Conservation (phyloP, 305 asterid species). For the Vinca major region DNA sequence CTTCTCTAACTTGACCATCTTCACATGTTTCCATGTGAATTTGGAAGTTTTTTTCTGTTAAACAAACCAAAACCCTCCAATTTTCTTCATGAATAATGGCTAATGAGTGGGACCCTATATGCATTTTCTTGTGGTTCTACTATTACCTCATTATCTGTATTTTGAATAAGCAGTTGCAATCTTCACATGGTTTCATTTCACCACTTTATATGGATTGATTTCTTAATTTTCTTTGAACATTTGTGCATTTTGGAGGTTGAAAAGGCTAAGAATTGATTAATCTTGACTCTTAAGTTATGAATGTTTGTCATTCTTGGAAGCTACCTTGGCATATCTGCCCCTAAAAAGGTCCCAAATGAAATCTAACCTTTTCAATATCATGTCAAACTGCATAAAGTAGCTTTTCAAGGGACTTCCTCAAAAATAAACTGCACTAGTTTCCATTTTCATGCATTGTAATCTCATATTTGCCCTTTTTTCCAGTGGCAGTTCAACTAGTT, state of each 20-base stretch:
- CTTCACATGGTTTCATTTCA: conserved; percentile 8
- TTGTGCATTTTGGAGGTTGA: conserved; percentile 2
- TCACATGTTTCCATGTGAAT: conserved; percentile 24
- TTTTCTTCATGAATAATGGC: not conserved
- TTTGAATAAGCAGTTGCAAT: not conserved
- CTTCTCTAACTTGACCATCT: not conserved
- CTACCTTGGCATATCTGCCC: not conserved
- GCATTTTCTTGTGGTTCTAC: not conserved
- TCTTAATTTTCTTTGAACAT: not conserved
- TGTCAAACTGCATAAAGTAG: not conserved
- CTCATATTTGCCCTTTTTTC: not conserved
- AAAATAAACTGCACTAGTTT: not conserved
- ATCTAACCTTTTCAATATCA: not conserved
- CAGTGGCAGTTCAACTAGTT: too few species aligned
- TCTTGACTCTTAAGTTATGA: conserved; percentile 26
- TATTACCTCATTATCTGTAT: not conserved
- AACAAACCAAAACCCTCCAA: not conserved
- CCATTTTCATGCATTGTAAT: not conserved
- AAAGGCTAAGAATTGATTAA: conserved; percentile 14
- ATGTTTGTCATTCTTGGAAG: conserved; percentile 45
- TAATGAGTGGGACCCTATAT: conserved; percentile 3
- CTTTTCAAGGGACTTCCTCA: conserved; percentile 1
- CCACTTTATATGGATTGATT: not conserved
- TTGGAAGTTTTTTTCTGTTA: conserved; percentile 14
- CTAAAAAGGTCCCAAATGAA: not conserved